These are phyloP conservation scores for Penicillium verhagenii DNA, from an alignment of 495 filamentous ascomycete genomes.

Conservation along the genomic window DNA sequence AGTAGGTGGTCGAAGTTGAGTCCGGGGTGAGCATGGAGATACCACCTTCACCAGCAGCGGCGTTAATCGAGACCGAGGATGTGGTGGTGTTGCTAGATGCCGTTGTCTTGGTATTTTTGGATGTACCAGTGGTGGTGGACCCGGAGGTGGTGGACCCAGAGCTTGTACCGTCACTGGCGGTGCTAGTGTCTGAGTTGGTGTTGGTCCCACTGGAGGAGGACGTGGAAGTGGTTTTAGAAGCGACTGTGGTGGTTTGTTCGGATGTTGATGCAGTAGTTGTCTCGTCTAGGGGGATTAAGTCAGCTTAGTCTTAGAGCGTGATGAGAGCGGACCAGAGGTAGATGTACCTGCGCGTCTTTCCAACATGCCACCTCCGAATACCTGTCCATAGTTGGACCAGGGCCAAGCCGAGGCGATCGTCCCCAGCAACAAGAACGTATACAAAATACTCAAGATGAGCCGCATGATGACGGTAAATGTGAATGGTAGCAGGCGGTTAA, in stretches of 20 bases:
- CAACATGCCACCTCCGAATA: constrained; percentile 33
- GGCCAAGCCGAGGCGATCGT: constrained; percentile 51
- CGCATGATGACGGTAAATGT: constrained; percentile 31
- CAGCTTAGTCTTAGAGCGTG: not conserved
- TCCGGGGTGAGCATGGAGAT: constrained; percentile 80
- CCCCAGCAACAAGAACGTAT: constrained; percentile 44
- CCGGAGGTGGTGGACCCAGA: not conserved
- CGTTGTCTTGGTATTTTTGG: constrained; percentile 28
- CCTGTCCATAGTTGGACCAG: constrained; percentile 34
- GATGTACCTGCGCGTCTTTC: constrained; percentile 34
- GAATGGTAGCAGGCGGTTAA: not conserved
- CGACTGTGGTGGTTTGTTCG: constrained; percentile 15
- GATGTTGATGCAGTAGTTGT: constrained; percentile 19
- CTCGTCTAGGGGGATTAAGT: not conserved
- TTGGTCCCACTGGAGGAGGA: constrained; percentile 15
- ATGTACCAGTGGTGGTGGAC: not conserved
- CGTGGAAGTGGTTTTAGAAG: constrained; percentile 19
- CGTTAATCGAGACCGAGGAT: constrained; percentile 51
- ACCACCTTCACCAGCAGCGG: constrained; percentile 65
- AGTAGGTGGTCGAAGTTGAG: constrained; percentile 63
- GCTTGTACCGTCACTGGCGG: constrained; percentile 15
- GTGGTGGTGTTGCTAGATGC: constrained; percentile 33
- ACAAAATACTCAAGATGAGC: constrained; percentile 31
- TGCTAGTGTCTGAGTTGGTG: constrained; percentile 20
- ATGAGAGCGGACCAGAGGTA: constrained; percentile 9